A percentile compares a stretch with the other conserved stretches of the same genome.
phyloP scores from a whole-genome alignment of 306 rosid species.

The Cucumis cinereus region DNA sequence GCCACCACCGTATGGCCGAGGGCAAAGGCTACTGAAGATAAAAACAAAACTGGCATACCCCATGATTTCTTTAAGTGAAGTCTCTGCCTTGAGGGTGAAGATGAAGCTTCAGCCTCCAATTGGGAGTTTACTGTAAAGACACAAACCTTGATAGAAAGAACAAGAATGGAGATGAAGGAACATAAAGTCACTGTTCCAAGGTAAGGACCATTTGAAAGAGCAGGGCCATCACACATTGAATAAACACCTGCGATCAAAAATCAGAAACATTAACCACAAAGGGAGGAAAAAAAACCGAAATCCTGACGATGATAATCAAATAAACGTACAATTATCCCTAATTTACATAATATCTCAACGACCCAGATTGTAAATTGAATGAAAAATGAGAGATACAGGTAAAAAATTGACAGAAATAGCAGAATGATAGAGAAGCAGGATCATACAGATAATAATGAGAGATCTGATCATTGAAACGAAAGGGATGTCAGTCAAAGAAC shows the following conservation, averaged over 20 bases:
- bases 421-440: not conserved
- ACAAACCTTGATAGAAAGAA: conserved; percentile 83
- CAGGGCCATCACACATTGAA: conserved; percentile 79
- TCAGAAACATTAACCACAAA: not conserved
- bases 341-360: not conserved
- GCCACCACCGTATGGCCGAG: conserved; percentile 95
- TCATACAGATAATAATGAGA: conserved; percentile 59
- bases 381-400: not conserved
- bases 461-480: conserved; percentile 80
- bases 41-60: conserved; percentile 98
- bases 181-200: conserved; percentile 85
- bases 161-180: conserved; percentile 55
- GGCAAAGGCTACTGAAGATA: conserved; percentile 88
- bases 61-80: conserved; percentile 92
- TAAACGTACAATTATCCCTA: not conserved
- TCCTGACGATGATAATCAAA: not conserved
- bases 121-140: conserved; percentile 80
- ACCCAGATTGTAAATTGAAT: not conserved
- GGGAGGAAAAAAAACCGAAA: not conserved
- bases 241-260: conserved; percentile 61
- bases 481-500: conserved; percentile 85
- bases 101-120: conserved; percentile 66
- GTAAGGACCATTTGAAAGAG: conserved; percentile 94
- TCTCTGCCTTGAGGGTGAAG: conserved; percentile 62
- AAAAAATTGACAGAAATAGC: not conserved